Base-by-base conservation (phyloP, 352 stramenopile species). In the Phytophthora sansomeana region DNA sequence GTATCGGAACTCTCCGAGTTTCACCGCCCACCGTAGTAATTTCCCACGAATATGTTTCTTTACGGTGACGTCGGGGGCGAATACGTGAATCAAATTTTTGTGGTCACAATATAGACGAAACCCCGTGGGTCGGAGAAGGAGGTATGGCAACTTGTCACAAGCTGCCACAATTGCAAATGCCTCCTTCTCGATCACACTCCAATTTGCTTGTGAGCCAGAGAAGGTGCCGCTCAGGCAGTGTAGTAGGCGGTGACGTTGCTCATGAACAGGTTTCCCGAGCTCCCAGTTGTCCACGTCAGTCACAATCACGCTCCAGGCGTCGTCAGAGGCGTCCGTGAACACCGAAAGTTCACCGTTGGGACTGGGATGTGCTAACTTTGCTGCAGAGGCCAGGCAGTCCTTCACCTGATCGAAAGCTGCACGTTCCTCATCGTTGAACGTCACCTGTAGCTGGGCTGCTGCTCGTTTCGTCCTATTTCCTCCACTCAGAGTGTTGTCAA, bases 121-220 rank as follows among this genome's bases (percentile, higher is more conserved):
- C 2, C 55, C 55, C 16, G 17, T 10, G 2, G 55, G 43, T 28
- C 55, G 14, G 3, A 59, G 38, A 50, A 59, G 39, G 17, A 74
- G 24, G 41, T 75, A 21, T 54, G 41, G 17, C 29, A 66, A 16
- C 26, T 69, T 67, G 9, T 66, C 57, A 30, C 54, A 67, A 13
- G 61, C n/a, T n/a, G n/a, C n/a, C n/a, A n/a, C n/a, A n/a, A n/a
- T n/a, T n/a, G n/a, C n/a, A n/a, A n/a, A n/a, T n/a, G n/a, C n/a
- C n/a, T n/a, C n/a, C n/a, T n/a, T n/a, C n/a, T n/a, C n/a, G n/a
- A n/a, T n/a, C n/a, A n/a, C n/a, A n/a, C n/a, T n/a, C n/a, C n/a
- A n/a, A n/a, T n/a, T n/a, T n/a, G n/a, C n/a, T n/a, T n/a, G 49
- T 6, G 11, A n/a, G 1, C 32, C 49, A 5, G 21, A 11, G 13